Base-by-base conservation (phyloP, 805 yeast species). In the Saccharomyces paradoxus region DNA sequence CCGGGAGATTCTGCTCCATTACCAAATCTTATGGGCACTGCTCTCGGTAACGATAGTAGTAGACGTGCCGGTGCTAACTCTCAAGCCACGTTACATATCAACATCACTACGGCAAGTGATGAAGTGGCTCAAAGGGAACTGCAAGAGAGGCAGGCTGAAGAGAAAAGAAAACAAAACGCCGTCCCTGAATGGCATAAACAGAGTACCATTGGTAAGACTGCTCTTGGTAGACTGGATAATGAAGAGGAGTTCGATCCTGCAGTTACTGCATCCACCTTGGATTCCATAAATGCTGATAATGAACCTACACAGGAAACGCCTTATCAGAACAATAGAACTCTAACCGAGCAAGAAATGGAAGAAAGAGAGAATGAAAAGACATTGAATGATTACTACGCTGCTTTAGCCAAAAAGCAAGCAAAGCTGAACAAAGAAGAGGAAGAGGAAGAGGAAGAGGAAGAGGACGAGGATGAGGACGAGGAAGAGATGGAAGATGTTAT, bases 181-280 rank as follows among this genome's bases (percentile, higher is more conserved):
- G 77, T 94, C 60, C 99, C 99, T 7, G 85, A 94, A 29, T 94
- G 99, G 99, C 96, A 94, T 68, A 82, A 86, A 59, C 85, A 86
- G 61, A 83, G 92, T 66, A 91, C 99, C 0, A 92, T 92, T 60
- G 96, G 96, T 49, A 77, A 83, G 60, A 71, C 78, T 13, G 76
- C 78, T 3, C 69, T 81, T 55, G 87, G 84, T 55, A 78, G 74
- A 58, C 63, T 82, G 55, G 84, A 79, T 58, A 75, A 72, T 48
- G 82, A 76, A 37, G 86, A 79, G 53, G 75, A 72, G 47, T 64
- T 65, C 27, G 68, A 64, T 58, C 69, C 68, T 21, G 62, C 59
- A 48, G 59, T 60, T 4, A 62, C 63, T 2, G 63, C 61, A 31
- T 60, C 60, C 46, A 66, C 65, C 27, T 4, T 37, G 44, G 44